phyloP scores from a whole-genome alignment of 208 protist genomes.

The Endotrypanum monterogeii region DNA sequence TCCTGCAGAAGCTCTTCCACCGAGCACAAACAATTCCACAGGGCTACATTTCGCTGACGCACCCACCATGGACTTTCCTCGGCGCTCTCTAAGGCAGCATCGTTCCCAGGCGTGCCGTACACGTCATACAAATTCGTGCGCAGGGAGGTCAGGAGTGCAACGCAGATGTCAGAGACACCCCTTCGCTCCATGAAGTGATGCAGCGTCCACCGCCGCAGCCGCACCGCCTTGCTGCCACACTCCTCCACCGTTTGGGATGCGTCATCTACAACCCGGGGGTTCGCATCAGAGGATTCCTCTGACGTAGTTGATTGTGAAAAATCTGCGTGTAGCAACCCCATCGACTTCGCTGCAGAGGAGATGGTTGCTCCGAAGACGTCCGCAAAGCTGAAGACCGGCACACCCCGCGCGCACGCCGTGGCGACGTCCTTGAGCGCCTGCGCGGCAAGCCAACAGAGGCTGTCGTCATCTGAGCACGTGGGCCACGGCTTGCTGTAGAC shows the following conservation, averaged over 20 bases:
- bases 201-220: conserved; percentile 31
- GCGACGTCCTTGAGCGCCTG: conserved; percentile 67
- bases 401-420: conserved; percentile 25
- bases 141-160: conserved; percentile 23
- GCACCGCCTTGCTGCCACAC: conserved; percentile 30
- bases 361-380: conserved; percentile 26
- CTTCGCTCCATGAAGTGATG: conserved; percentile 22
- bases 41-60: conserved; percentile 9
- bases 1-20: conserved; percentile 27
- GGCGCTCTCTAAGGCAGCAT: conserved; percentile 4
- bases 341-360: conserved; percentile 27
- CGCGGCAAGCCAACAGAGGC: conserved; percentile 52
- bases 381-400: conserved; percentile 28
- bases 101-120: conserved; percentile 2
- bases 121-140: conserved; percentile 21
- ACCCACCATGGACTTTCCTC: conserved; percentile 15
- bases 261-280: conserved; percentile 16
- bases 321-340: conserved; percentile 29
- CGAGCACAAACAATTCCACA: conserved; percentile 29
- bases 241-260: conserved; percentile 24
- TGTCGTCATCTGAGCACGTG: conserved; percentile 47
- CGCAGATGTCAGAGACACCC: conserved; percentile 14
- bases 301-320: conserved; percentile 1
- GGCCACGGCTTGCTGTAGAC: conserved; percentile 33
- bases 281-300: background rate